phyloP scores from a whole-genome alignment of 139 green algal species.

The Parachlorella kessleri region DNA sequence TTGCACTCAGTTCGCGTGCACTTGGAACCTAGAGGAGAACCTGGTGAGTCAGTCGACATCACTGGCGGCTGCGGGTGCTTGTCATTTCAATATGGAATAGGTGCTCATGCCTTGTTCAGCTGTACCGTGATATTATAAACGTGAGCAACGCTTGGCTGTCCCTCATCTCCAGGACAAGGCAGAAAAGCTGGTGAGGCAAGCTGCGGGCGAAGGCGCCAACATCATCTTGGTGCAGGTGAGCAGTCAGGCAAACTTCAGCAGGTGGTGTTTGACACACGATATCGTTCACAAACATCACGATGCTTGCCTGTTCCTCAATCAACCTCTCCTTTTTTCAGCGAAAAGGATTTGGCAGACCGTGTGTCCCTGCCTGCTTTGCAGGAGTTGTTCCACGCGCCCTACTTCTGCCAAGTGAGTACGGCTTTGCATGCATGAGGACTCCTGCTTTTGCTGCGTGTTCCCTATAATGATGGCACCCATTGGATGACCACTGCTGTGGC shows the following conservation, averaged over 20 bases:
- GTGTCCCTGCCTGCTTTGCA: no score
- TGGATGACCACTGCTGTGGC: no score
- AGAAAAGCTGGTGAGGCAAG: slow-evolving; percentile 53
- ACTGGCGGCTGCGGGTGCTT: neutral
- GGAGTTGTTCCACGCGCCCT: slow-evolving; percentile 71
- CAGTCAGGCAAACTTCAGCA: neutral
- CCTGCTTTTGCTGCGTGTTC: no score
- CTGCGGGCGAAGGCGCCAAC: slow-evolving; percentile 62
- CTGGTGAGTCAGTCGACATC: slow-evolving; percentile 3
- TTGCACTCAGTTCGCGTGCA: slow-evolving; percentile 60
- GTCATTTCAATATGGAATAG: no score
- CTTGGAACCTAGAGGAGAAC: slow-evolving; percentile 38
- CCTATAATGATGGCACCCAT: no score
- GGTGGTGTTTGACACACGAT: neutral
- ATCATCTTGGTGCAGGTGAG: slow-evolving; percentile 73
- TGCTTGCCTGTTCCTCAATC: no score
- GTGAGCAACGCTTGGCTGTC: no score
- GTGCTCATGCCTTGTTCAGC: neutral
- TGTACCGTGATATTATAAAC: neutral
- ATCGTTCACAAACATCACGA: no score
- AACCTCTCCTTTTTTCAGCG: no score
- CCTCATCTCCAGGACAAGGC: slow-evolving; percentile 53
- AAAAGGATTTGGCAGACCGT: no score
- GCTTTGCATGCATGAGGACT: no score
- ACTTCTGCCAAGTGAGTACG: slow-evolving; percentile 65